Conservation (phyloP, 345 rosid genomes). For the Cochlearia excelsa region DNA sequence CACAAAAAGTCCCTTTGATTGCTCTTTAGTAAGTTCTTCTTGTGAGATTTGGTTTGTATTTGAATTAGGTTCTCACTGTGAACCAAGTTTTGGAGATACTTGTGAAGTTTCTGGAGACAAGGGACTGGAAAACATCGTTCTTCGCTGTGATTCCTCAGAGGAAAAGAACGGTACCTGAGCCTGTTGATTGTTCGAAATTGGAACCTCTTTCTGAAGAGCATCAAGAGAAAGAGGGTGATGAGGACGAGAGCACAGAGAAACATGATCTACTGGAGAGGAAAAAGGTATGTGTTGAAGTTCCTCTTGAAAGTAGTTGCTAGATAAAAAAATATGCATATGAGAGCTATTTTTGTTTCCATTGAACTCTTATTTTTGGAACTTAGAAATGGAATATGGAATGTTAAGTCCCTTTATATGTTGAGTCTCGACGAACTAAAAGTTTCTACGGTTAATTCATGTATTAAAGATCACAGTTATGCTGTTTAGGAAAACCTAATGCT, state of each 20-base stretch:
- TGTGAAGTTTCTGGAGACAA: slow-evolving; percentile 72
- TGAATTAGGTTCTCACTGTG: slow-evolving; percentile 76
- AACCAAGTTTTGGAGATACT: slow-evolving; percentile 95
- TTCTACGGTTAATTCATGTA: not conserved
- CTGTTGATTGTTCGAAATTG: slow-evolving; percentile 28
- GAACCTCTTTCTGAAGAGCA: slow-evolving; percentile 42
- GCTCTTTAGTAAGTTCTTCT: not conserved
- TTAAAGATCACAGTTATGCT: slow-evolving; percentile 7
- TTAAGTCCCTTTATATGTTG: slow-evolving; percentile 19
- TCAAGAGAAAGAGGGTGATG: slow-evolving; percentile 32
- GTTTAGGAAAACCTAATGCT: slow-evolving; percentile 17
- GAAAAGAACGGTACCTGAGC: slow-evolving; percentile 55
- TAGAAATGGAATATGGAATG: slow-evolving; percentile 18
- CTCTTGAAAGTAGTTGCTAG: slow-evolving; percentile 35
- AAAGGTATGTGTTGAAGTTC: slow-evolving; percentile 51
- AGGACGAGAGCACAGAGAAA: slow-evolving; percentile 33
- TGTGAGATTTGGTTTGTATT: slow-evolving; percentile 12
- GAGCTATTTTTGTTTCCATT: slow-evolving; percentile 18
- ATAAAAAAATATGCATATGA: slow-evolving; percentile 22
- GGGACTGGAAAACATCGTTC: slow-evolving; percentile 83
- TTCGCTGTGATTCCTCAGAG: slow-evolving; percentile 89
- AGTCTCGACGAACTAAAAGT: slow-evolving; percentile 5
- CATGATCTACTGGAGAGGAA: slow-evolving; percentile 45
- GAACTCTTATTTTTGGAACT: slow-evolving; percentile 20
- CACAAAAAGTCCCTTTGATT: not conserved